Base-by-base conservation (phyloP, 192 early-diverging fungal species). In the Entomortierella lignicola region DNA sequence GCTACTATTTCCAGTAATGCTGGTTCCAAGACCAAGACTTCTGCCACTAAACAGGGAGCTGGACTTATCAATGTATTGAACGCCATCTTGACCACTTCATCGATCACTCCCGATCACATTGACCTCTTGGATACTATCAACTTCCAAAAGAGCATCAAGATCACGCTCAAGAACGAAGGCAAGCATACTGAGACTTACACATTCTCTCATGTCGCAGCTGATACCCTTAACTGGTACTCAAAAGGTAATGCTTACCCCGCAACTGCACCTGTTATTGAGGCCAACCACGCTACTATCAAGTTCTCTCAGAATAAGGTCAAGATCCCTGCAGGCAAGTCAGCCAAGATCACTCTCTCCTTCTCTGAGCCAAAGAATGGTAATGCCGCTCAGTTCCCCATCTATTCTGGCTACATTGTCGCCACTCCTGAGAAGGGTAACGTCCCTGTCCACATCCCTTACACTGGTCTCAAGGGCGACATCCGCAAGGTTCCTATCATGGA, bases 131-230 rank as follows among this genome's bases (percentile, higher is more conserved):
- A 72, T 44, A 54, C 69, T 18, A 47, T 60, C 50, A 27, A 58
- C 68, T 63, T 72, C 37, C 25, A 52, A 8, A 62, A 71, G 8
- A 81, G 61, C 17, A 63, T 80, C 18, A 32, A 54, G n/a, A 44
- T 89, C 42, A 80, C 69, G 7, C 54, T 86, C 30, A 75, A 59
- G 41, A 89, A 89, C 44, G 25, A 31, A 55, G 82, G 72, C 27
- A 64, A 67, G 39, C 42, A 77, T 6, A 52, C 62, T 12, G 57
- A 63, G 23, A 66, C 82, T 37, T 86, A 81, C 64, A 43, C 25
- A 15, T 42, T 88, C 20, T 53, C 58, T 6, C 85, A 88, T 64
- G 27, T 80, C 11, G 56, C 77, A 15, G 80, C 87, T 3, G 69
- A 57, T 44, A 32, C 44, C 50, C 31, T 63, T 8, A 60, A 47